Evolutionary conservation across 1,284 basidiomycete genomes (phyloP), one percentile per base, ranked within the genome.

Genomic region (Phylloboletellus chloephorus): DNA sequence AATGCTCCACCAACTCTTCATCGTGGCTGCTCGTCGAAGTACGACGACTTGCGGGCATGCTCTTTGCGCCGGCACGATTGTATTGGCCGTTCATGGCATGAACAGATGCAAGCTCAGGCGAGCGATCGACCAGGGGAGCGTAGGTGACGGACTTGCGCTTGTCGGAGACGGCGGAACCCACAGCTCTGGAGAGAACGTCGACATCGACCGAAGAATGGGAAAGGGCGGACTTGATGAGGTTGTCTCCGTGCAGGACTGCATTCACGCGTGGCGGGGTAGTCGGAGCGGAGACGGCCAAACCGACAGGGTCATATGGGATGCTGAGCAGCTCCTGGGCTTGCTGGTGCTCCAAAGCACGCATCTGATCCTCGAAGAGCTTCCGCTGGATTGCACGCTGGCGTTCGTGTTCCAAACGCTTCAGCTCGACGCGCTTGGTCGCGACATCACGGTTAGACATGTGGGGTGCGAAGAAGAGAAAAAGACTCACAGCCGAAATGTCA

Each of bases 341-440:
- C 62, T 92, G 85, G 53, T 89, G 87, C 66, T 96, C 93, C 47
- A 96, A 76, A 50, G 76, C 82, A 41, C 83, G 80, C 86, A 95
- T 94, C 66, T 95, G 89, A 54, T 93, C 88, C 65, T 94, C 93
- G 61, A 96, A 95, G 54, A 88, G 68, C 64, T 83, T 87, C 58
- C 90, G 82, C 64, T 95, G 92, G 42, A 88, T 65, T 32, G 69
- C 68, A 51, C 91, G 87, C 66, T 91, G 88, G 42, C 85, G 77
- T 64, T 94, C 89, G 61, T 95, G 89, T 64, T 94, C 89, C 51
- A 88, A 68, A 54, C 90, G 86, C 64, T 93, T 95, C 57, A 90
- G 72, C 64, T 93, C 88, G 49, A 93, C 80, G 51, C 87, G 85
- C 87, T 94, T 49, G 17, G 36, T 24, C 0, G 13, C 34, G 4